These are phyloP conservation scores for Trichosporon coremiiforme DNA, from an alignment of 1,284 basidiomycete species.

Conservation along the genomic window DNA sequence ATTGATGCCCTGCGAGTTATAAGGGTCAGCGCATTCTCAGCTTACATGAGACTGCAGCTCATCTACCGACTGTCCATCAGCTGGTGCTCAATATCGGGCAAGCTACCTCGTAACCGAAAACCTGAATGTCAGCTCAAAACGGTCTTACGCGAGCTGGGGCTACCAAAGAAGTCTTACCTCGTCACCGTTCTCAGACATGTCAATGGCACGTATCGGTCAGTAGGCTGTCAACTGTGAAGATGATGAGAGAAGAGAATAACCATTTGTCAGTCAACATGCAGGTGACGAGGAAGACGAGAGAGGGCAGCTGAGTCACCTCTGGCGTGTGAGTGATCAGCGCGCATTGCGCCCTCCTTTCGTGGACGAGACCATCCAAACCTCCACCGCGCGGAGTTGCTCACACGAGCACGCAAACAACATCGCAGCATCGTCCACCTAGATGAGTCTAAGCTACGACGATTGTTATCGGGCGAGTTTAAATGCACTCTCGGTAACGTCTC, in stretches of 20 bases:
- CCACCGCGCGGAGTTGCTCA: not conserved
- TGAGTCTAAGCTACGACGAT: no score
- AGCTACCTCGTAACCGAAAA: conserved; percentile 35
- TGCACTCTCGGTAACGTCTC: no score
- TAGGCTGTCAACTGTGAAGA: not conserved
- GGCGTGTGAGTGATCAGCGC: not conserved
- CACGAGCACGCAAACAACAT: not conserved
- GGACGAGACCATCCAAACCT: not conserved
- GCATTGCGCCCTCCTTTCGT: not conserved
- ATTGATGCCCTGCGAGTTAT: conserved; percentile 73
- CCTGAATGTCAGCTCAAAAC: conserved; percentile 20
- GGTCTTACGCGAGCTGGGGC: no score
- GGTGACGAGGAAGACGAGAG: not conserved
- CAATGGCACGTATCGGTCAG: conserved; percentile 1
- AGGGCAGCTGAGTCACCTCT: not conserved
- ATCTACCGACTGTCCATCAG: conserved; percentile 67
- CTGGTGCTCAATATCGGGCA: rapidly evolving
- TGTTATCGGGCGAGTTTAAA: no score
- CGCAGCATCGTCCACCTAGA: no score
- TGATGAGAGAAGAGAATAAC: conserved; percentile 14
- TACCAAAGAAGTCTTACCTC: no score
- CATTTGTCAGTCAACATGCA: not conserved
- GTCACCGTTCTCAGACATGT: conserved; percentile 44
- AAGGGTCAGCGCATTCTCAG: no score
- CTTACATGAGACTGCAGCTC: conserved; percentile 83